Base-by-base conservation (phyloP, 139 green algal species). In the Closterium sp. region DNA sequence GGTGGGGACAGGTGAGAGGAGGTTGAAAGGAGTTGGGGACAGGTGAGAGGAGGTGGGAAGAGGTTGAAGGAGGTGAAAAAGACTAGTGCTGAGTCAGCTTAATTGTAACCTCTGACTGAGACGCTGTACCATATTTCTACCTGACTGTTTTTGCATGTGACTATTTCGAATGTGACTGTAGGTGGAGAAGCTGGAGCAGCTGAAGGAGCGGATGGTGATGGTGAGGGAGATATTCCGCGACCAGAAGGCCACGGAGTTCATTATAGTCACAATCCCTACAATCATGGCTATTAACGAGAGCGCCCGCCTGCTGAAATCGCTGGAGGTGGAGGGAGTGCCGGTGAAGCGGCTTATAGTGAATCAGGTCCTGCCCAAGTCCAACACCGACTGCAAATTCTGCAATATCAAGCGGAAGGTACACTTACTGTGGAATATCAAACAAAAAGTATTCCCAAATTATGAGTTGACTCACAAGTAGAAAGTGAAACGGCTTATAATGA, bases 241-340 rank as follows among this genome's bases (percentile, higher is more conserved):
- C 91, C 31, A 92, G 29, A 85, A 96, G 21, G 96, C 95, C 19
- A 99, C 97, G 11, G 96, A 99, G 92, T 99, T 99, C 93, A 95
- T 99, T 2, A 98, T 99, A 31, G 98, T 99, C 4, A 99, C 97
- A 89, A 99, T 99, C 86, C 98, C 98, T 31, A 99, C 98, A 13
- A 95, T 98, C 31, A 99, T 99, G 97, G 98, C 98, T 5, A 96
- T 97, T 0, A 96, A 95, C 24, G 98, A 99, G 95, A 98, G 95
- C 91, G 95, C 93, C 10, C 95, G 98, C 2, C 96, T 99, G 70
- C 96, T 97, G 0, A 85, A 73, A 2, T 92, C 94, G 10, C 96
- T 99, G 90, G 91, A 96, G 85, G 92, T 96, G 31, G 96, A 98
- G 94, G 89, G 94, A 79, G 97, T 99, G 24, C 98, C 98, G 0